phyloP scores from a whole-genome alignment of 2,329 filamentous ascomycete genomes.

The Ophiocordyceps sinensis region DNA sequence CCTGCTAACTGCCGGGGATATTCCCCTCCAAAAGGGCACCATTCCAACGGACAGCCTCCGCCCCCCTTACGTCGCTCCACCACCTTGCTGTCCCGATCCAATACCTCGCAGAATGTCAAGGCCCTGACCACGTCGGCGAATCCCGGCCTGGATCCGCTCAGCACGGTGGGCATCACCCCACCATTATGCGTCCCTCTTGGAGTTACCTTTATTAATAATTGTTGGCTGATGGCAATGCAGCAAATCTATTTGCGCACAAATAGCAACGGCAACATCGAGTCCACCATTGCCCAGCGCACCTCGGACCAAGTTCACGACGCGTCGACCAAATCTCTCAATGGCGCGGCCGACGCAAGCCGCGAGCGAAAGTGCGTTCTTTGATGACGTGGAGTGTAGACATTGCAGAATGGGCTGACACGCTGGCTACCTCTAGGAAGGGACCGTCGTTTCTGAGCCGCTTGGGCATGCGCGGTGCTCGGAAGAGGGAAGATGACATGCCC shows the following conservation, averaged over 20 bases:
- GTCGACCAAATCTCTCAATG: constrained; percentile 19
- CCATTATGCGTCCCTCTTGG: background rate
- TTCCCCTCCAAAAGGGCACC: background rate
- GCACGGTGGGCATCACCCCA: constrained; percentile 15
- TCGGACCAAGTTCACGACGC: constrained; percentile 27
- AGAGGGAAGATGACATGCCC: constrained; percentile 45
- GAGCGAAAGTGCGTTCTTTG: constrained; percentile 46
- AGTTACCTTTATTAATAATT: too few species aligned
- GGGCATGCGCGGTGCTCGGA: constrained; percentile 58
- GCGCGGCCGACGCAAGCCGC: constrained; percentile 31
- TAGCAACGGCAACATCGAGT: constrained; percentile 15
- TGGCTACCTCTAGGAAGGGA: constrained; percentile 48
- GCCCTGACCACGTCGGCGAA: constrained; percentile 10
- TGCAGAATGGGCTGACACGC: constrained; percentile 1
- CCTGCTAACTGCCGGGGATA: background rate
- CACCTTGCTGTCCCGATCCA: constrained; percentile 36
- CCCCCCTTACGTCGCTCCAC: constrained; percentile 7
- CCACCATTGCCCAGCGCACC: constrained; percentile 36
- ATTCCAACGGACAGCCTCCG: constrained; percentile 2
- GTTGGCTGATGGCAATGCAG: constrained; percentile 6
- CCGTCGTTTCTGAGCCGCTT: constrained; percentile 79
- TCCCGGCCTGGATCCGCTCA: constrained; percentile 22
- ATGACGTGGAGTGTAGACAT: background rate
- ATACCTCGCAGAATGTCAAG: constrained; percentile 35
- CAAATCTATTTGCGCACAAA: constrained; percentile 26